These are phyloP conservation scores for Trifolium repens DNA, from an alignment of 306 rosid genomes.

Conservation along the genomic window DNA sequence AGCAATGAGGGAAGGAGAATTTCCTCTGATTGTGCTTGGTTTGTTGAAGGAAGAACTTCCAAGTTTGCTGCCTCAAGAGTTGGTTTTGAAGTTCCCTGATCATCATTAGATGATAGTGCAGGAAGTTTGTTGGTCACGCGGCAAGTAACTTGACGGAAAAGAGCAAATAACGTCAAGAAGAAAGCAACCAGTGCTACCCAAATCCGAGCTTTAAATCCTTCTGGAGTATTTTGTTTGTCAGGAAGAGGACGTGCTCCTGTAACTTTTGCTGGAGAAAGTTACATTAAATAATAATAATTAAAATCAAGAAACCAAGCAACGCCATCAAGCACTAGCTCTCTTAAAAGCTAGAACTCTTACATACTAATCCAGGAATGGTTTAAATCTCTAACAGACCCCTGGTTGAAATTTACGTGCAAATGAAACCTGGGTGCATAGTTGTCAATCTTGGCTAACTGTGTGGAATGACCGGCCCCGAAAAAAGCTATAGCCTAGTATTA, in stretches of 20 bases:
- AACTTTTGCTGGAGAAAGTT: conserved; percentile 27
- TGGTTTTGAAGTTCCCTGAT: conserved; percentile 48
- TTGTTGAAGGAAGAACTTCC: conserved; percentile 55
- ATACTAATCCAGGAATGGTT: background rate
- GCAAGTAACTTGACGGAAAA: conserved; percentile 55
- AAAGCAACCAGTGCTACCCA: conserved; percentile 67
- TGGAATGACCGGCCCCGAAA: conserved; percentile 2
- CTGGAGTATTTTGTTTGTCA: conserved; percentile 46
- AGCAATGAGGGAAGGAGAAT: conserved; percentile 67
- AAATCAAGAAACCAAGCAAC: conserved; percentile 31
- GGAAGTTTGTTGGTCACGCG: conserved; percentile 61
- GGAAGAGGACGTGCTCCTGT: conserved; percentile 62
- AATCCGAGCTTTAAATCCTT: conserved; percentile 64
- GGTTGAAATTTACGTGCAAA: background rate
- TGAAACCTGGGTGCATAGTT: background rate
- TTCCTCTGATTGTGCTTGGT: conserved; percentile 51
- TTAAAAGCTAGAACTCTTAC: conserved; percentile 1
- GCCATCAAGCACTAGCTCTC: background rate
- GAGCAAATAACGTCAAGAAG: conserved; percentile 63
- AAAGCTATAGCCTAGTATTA: background rate
- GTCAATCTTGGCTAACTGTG: background rate
- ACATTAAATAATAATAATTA: conserved; percentile 27
- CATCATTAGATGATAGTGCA: conserved; percentile 44
- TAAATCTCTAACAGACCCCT: conserved; percentile 9
- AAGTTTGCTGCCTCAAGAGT: conserved; percentile 45